Conservation (phyloP, 1,284 basidiomycete genomes). For the Afroboletus lepidellus region DNA sequence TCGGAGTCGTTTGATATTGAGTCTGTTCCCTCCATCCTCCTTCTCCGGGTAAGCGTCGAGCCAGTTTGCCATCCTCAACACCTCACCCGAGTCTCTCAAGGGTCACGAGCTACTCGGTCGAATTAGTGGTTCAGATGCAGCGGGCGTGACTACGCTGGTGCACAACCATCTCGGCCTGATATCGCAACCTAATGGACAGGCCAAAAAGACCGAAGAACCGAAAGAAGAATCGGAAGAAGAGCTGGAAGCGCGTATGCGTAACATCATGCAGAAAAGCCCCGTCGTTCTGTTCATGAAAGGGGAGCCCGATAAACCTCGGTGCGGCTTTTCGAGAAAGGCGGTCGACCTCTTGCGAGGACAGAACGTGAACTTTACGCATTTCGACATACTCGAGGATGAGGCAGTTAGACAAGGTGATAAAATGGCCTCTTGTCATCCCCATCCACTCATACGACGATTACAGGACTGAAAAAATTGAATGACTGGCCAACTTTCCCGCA, state of each 20-base stretch:
- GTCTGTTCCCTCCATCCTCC: slow-evolving; percentile 84
- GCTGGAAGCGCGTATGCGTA: slow-evolving; percentile 59
- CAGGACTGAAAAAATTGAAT: slow-evolving; percentile 61
- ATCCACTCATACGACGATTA: slow-evolving; percentile 57
- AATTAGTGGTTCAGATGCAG: slow-evolving; percentile 82
- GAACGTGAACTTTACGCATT: slow-evolving; percentile 76
- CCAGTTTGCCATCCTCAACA: not conserved
- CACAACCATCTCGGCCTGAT: slow-evolving; percentile 48
- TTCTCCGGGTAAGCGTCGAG: slow-evolving; percentile 66
- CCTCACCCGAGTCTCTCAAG: slow-evolving; percentile 40
- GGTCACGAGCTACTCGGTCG: slow-evolving; percentile 87
- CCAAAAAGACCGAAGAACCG: slow-evolving; percentile 48
- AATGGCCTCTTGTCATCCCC: not conserved
- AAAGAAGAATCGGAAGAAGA: slow-evolving; percentile 67
- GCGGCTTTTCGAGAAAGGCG: slow-evolving; percentile 93
- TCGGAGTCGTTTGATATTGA: slow-evolving; percentile 93
- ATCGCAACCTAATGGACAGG: slow-evolving; percentile 39
- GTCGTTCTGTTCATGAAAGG: slow-evolving; percentile 99
- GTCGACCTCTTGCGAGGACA: slow-evolving; percentile 82
- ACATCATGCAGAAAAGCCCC: slow-evolving; percentile 66
- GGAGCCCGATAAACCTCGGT: slow-evolving; percentile 78
- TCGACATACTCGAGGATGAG: slow-evolving; percentile 87
- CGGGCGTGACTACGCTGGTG: slow-evolving; percentile 65
- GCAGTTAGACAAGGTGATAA: slow-evolving; percentile 52
- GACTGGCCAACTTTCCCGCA: slow-evolving; percentile 99